phyloP scores from a whole-genome alignment of 441 rosid species.

The Adansonia madagascariensis region DNA sequence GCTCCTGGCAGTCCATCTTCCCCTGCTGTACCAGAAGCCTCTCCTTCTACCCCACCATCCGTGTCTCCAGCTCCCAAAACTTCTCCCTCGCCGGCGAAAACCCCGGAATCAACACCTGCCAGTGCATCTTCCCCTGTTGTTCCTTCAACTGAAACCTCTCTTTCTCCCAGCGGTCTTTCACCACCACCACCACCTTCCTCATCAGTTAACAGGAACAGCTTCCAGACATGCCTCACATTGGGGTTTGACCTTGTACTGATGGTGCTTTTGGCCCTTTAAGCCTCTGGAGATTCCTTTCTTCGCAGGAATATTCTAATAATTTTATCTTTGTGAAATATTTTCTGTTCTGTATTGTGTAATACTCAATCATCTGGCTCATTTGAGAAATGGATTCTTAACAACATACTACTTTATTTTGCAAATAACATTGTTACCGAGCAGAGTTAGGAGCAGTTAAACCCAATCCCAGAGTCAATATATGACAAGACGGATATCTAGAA shows the following conservation, averaged over 20 bases:
- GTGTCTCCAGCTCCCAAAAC: not conserved
- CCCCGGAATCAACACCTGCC: conserved; percentile 17
- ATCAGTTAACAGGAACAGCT: conserved; percentile 35
- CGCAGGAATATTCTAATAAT: not conserved
- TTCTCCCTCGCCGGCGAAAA: not conserved
- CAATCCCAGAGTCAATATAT: not conserved
- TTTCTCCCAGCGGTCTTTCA: conserved; percentile 30
- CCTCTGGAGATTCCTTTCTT: not conserved
- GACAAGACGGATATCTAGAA: not conserved
- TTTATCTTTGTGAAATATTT: not conserved
- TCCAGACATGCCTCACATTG: conserved; percentile 26
- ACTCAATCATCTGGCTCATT: not conserved
- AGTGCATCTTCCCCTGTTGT: conserved; percentile 28
- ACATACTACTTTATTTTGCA: not conserved
- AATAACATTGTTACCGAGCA: not conserved
- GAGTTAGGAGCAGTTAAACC: not conserved
- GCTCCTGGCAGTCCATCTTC: conserved; percentile 29
- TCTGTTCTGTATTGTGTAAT: not conserved
- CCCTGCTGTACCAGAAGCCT: conserved; percentile 26
- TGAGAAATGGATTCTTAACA: not conserved
- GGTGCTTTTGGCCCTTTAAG: conserved; percentile 35
- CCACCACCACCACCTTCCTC: conserved; percentile 30
- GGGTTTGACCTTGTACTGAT: conserved; percentile 30
- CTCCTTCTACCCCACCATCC: conserved; percentile 23
- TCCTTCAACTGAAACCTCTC: conserved; percentile 28